Evolutionary conservation across 2,329 filamentous ascomycete genomes (phyloP).

Genomic region (Colletotrichum sp.): DNA sequence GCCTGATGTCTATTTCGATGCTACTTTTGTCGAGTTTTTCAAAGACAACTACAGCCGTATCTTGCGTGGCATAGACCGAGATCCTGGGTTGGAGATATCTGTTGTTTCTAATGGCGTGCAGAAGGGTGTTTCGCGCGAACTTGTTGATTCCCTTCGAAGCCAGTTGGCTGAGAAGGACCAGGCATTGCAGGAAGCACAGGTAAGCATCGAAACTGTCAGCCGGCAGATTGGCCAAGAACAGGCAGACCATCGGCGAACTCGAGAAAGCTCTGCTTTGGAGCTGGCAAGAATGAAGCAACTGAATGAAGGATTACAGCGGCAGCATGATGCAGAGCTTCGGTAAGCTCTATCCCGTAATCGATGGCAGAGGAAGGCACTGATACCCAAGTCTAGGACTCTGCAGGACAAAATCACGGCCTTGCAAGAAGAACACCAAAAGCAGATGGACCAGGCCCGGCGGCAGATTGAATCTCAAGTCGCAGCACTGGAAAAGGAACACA

Average conservation of each 20-base stretch:
- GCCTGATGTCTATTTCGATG: conserved; percentile 85
- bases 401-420: conserved; percentile 21
- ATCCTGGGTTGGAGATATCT: conserved; percentile 86
- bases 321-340: conserved; percentile 71
- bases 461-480: conserved; percentile 50
- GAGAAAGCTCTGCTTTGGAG: conserved; percentile 61
- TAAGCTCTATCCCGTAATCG: conserved; percentile 34
- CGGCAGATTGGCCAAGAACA: conserved; percentile 73
- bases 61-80: conserved; percentile 84
- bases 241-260: conserved; percentile 71
- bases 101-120: conserved; percentile 80
- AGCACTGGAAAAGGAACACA: conserved; percentile 21
- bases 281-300: conserved; percentile 63
- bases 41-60: conserved; percentile 95
- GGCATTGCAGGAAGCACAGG: conserved; percentile 51
- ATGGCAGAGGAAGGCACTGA: neutral
- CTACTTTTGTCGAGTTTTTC: conserved; percentile 87
- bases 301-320: conserved; percentile 73
- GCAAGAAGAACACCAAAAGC: conserved; percentile 20
- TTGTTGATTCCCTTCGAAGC: conserved; percentile 83
- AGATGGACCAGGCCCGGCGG: conserved; percentile 45
- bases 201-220: conserved; percentile 50
- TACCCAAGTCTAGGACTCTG: neutral
- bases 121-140: conserved; percentile 90
- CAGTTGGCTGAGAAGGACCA: conserved; percentile 77